These are phyloP conservation scores for Cytospora chrysosperma DNA, from an alignment of 2,329 filamentous ascomycete species.

Conservation along the genomic window DNA sequence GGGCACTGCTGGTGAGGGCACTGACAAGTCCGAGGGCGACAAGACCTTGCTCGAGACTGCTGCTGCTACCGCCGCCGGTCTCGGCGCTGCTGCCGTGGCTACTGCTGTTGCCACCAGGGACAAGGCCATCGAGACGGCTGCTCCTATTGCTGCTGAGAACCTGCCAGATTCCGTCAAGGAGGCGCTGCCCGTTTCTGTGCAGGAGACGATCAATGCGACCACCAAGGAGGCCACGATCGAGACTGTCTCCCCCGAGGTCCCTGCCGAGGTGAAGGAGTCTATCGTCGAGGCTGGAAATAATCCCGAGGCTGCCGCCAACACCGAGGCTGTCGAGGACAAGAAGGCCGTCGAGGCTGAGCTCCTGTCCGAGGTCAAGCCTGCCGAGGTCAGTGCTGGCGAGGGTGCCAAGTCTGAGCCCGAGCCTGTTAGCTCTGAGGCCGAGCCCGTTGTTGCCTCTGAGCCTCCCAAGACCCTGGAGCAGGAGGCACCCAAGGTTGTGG, in stretches of 20 bases:
- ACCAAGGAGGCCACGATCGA: slow-evolving; percentile 43
- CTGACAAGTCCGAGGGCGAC: slow-evolving; percentile 51
- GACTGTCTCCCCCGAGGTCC: slow-evolving; percentile 51
- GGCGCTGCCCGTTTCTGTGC: slow-evolving; percentile 48
- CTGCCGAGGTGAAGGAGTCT: slow-evolving; percentile 56
- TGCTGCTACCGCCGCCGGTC: slow-evolving; percentile 35
- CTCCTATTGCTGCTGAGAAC: slow-evolving; percentile 43
- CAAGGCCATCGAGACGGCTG: slow-evolving; percentile 38
- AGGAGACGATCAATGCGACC: slow-evolving; percentile 46
- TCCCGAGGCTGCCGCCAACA: slow-evolving; percentile 71
- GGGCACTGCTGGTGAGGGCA: slow-evolving; percentile 51
- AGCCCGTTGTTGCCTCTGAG: slow-evolving; percentile 2
- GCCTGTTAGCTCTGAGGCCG: background rate
- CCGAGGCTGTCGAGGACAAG: slow-evolving; percentile 72
- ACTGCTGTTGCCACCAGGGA: slow-evolving; percentile 32
- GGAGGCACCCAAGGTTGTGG: slow-evolving; percentile 28
- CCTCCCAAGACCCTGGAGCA: slow-evolving; percentile 26
- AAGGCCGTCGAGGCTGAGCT: slow-evolving; percentile 72
- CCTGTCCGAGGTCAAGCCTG: slow-evolving; percentile 58
- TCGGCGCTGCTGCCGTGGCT: slow-evolving; percentile 33
- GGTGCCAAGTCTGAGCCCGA: slow-evolving; percentile 25
- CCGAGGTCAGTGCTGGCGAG: slow-evolving; percentile 35
- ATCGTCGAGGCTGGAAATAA: slow-evolving; percentile 56
- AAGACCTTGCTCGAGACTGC: slow-evolving; percentile 42
- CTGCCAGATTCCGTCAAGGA: slow-evolving; percentile 56